A percentile compares a stretch with the other conserved stretches of the same genome.
Evolutionary conservation across 805 yeast genomes (phyloP).

Genomic region (Pichia rugopelliculosa): DNA sequence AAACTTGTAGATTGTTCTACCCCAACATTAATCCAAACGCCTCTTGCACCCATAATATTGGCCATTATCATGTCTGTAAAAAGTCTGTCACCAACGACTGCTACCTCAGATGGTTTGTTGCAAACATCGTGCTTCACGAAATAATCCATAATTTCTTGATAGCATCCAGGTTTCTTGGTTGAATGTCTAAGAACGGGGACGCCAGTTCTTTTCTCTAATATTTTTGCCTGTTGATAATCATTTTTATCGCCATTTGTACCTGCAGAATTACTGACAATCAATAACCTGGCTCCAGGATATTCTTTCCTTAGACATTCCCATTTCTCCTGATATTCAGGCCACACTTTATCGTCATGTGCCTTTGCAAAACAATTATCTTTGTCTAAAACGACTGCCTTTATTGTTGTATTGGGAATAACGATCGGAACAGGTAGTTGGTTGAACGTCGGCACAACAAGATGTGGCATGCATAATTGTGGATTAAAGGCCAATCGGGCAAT

Average conservation of each 20-base stretch:
- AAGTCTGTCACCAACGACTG: slow-evolving; percentile 84
- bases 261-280: slow-evolving; percentile 88
- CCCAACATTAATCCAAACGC: slow-evolving; percentile 80
- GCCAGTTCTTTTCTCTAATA: slow-evolving; percentile 57
- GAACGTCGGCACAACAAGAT: slow-evolving; percentile 48
- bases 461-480: slow-evolving; percentile 70
- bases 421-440: slow-evolving; percentile 25
- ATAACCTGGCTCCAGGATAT: slow-evolving; percentile 56
- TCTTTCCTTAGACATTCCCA: slow-evolving; percentile 49
- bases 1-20: slow-evolving; percentile 47
- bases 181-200: slow-evolving; percentile 63
- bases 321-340: slow-evolving; percentile 56
- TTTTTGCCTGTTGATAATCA: slow-evolving; percentile 49
- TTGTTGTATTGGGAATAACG: slow-evolving; percentile 23
- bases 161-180: slow-evolving; percentile 79
- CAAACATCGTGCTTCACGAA: slow-evolving; percentile 43
- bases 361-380: slow-evolving; percentile 94
- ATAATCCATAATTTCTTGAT: slow-evolving; percentile 55
- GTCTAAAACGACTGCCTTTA: slow-evolving; percentile 78
- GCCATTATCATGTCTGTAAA: slow-evolving; percentile 94
- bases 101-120: slow-evolving; percentile 53
- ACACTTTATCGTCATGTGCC: slow-evolving; percentile 71
- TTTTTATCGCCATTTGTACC: slow-evolving; percentile 73
- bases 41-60: slow-evolving; percentile 81
- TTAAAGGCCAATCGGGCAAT: slow-evolving; percentile 48